Evolutionary conservation across 441 rosid species (phyloP).

Genomic region (Corymbia citriodora): DNA sequence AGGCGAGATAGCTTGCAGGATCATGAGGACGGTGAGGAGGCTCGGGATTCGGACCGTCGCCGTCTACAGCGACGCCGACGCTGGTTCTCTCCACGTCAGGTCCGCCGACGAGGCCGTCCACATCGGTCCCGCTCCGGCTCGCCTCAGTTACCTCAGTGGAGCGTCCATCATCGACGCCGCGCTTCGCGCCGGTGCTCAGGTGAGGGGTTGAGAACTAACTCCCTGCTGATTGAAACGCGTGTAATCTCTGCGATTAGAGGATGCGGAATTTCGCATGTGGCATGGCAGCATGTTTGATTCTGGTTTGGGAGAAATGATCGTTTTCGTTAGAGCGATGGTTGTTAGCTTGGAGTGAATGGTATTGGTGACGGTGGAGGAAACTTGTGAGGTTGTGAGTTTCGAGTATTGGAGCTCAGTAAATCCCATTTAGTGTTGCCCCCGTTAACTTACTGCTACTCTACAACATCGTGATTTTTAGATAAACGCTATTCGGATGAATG

Average conservation of each 20-base stretch:
- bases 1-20: conserved; percentile 88
- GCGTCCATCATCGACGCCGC: conserved; percentile 68
- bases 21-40: conserved; percentile 76
- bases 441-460: background rate
- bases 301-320: background rate
- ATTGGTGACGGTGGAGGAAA: background rate
- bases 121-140: conserved; percentile 80
- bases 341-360: background rate
- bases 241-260: background rate
- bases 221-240: background rate
- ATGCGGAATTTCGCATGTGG: background rate
- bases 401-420: background rate
- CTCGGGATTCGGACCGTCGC: conserved; percentile 77
- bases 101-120: conserved; percentile 72
- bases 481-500: background rate
- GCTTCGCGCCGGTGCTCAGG: conserved; percentile 79
- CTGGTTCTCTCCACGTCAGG: conserved; percentile 70
- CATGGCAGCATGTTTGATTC: background rate
- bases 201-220: conserved; percentile 8
- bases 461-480: no score
- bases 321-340: background rate
- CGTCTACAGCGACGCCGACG: conserved; percentile 82
- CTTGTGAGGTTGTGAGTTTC: background rate
- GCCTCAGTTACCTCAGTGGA: conserved; percentile 72
- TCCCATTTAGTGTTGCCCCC: background rate